Percentiles rank a stretch among this genome's conserved stretches.
Conservation (phyloP, 2,329 filamentous ascomycete genomes). For the Colletotrichum sp. region DNA sequence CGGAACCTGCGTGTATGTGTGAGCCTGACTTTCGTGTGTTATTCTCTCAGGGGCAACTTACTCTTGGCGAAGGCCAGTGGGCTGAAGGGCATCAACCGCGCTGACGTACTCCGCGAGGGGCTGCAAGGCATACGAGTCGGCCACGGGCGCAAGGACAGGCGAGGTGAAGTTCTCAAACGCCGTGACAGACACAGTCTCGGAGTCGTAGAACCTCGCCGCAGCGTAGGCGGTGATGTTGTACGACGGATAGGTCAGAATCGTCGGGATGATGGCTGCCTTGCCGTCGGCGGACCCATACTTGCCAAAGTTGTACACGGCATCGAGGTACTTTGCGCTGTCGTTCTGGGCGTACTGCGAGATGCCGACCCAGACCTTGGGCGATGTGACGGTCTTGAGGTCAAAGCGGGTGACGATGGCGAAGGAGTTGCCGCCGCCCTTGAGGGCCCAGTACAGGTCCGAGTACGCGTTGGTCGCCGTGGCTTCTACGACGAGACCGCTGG, state of each 20-base stretch:
- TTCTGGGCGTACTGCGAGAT: slow-evolving; percentile 12
- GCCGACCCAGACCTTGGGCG: slow-evolving; percentile 11
- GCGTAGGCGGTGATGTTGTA: slow-evolving; percentile 19
- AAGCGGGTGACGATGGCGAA: slow-evolving; percentile 41
- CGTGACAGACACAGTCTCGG: neutral
- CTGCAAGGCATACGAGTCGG: slow-evolving; percentile 13
- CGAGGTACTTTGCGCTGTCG: slow-evolving; percentile 15
- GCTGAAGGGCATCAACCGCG: slow-evolving; percentile 19
- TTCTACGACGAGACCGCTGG: slow-evolving; percentile 41
- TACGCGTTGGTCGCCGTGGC: slow-evolving; percentile 36
- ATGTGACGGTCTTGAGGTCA: slow-evolving; percentile 25
- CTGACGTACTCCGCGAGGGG: slow-evolving; percentile 16
- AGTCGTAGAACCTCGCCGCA: slow-evolving; percentile 21
- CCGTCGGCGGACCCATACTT: slow-evolving; percentile 13
- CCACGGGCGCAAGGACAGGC: slow-evolving; percentile 13
- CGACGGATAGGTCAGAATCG: slow-evolving; percentile 19
- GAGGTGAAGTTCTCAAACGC: slow-evolving; percentile 23
- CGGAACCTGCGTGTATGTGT: slow-evolving; percentile 8
- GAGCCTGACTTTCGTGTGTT: neutral
- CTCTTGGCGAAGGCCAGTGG: slow-evolving; percentile 21
- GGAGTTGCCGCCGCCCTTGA: slow-evolving; percentile 40
- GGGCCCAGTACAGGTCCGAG: slow-evolving; percentile 37
- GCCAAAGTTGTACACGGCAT: slow-evolving; percentile 24
- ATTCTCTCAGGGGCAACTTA: neutral
- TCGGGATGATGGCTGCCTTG: slow-evolving; percentile 23